phyloP scores from a whole-genome alignment of 1,284 basidiomycete genomes.

The Rhodofomes roseus region DNA sequence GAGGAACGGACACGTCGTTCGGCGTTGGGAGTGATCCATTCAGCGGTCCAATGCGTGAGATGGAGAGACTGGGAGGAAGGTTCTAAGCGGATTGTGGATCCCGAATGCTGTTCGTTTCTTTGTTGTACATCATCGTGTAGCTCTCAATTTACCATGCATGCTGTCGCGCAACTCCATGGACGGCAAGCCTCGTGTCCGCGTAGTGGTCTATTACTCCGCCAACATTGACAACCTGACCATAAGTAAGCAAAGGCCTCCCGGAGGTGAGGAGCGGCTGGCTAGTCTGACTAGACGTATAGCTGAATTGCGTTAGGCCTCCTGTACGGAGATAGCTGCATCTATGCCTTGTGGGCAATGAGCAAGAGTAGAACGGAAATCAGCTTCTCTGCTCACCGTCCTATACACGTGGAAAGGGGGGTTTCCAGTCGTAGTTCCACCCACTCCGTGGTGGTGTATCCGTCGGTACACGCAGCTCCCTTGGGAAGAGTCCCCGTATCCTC shows the following conservation, averaged over 20 bases:
- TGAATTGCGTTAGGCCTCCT: too few species aligned
- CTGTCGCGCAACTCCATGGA: background rate
- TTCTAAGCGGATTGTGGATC: background rate
- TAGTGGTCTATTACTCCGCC: background rate
- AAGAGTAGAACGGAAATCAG: background rate
- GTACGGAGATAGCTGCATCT: too few species aligned
- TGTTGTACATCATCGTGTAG: background rate
- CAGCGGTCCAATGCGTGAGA: slow-evolving; percentile 4
- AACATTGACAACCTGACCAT: too few species aligned
- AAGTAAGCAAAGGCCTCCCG: too few species aligned
- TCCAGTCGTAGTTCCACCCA: slow-evolving; percentile 83
- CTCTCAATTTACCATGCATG: background rate
- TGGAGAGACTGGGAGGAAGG: slow-evolving; percentile 11
- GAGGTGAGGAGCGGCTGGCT: too few species aligned
- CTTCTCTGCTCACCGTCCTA: slow-evolving; percentile 10
- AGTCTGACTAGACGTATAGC: too few species aligned
- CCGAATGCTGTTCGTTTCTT: background rate
- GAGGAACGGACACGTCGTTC: slow-evolving; percentile 19
- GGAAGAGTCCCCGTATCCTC: slow-evolving; percentile 79
- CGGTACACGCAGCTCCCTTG: slow-evolving; percentile 74
- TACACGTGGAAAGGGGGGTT: slow-evolving; percentile 45
- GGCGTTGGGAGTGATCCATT: slow-evolving; percentile 15
- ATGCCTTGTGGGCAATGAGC: background rate
- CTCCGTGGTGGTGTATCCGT: slow-evolving; percentile 72
- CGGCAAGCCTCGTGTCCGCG: background rate